Percentiles rank a stretch among this genome's conserved stretches.
Conservation (phyloP, 2,329 filamentous ascomycete species). For the Phialophora expanda region DNA sequence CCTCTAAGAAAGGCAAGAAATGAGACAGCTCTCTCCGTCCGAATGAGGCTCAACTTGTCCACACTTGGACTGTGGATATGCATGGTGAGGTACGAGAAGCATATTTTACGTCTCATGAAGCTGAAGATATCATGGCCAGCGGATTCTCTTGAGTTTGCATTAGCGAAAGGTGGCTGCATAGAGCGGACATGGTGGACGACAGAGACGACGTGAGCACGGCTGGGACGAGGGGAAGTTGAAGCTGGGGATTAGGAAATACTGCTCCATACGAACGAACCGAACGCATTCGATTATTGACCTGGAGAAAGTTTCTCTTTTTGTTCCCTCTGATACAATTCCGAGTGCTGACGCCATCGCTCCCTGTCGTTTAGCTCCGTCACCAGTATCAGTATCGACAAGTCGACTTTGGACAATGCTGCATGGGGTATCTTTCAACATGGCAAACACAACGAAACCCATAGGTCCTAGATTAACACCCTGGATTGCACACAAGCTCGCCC, state of each 20-base stretch:
- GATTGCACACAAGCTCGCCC: background rate
- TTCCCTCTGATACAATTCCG: background rate
- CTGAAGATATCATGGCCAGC: background rate
- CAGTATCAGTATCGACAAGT: background rate
- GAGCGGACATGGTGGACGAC: constrained; percentile 2
- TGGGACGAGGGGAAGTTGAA: constrained; percentile 4
- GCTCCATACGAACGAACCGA: background rate
- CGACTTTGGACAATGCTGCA: background rate
- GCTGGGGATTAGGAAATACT: constrained; percentile 1
- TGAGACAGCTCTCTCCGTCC: constrained; percentile 18
- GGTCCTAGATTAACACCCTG: background rate
- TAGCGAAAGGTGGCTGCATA: constrained; percentile 11
- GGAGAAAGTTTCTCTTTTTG: background rate
- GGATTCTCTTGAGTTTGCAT: constrained; percentile 11
- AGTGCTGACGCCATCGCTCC: too few species aligned
- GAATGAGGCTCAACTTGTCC: constrained; percentile 13
- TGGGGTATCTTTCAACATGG: constrained; percentile 1
- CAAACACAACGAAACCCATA: background rate
- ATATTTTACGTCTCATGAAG: background rate
- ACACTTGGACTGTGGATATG: background rate
- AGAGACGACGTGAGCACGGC: background rate
- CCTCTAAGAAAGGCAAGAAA: constrained; percentile 43
- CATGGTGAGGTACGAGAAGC: background rate
- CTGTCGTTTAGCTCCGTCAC: background rate
- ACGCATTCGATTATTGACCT: background rate